Base-by-base conservation (phyloP, 306 rosid genomes). In the Acacia confusa region DNA sequence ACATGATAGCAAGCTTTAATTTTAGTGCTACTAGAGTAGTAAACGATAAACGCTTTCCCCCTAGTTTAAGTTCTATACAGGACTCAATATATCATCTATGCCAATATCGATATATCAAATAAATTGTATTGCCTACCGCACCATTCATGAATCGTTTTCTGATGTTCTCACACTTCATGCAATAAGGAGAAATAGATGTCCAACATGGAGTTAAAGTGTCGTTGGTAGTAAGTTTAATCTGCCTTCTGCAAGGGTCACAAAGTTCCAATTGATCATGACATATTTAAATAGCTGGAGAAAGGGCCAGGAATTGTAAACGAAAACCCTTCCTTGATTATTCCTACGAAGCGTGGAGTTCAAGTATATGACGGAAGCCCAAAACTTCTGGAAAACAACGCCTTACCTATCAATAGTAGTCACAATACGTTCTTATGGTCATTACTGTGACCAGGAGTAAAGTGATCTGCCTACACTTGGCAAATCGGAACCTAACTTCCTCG, bases 261-360 rank as follows among this genome's bases (percentile, higher is more conserved):
- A 69, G 13, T 11, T 40, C 72, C 53, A 66, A 63, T 22, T 65
- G 43, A 53, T n/a, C 16, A 70, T n/a, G 68, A 60, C 75, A 72
- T 13, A n/a, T 68, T 52, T 17, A 44, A 4, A 64, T 38, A 41
- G 45, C 75, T 22, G 68, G 20, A 67, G 25, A 73, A 47, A 43
- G 78, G 24, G 44, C 73, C 15, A 53, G 22, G 70, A 71, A 77
- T 53, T 76, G 76, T 45, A 45, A 36, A 11, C n/a, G 58, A 28
- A 43, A 63, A 77, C 24, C 16, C 24, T 47, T 30, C 15, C 9
- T 41, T 27, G 34, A 63, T 43, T 40, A 76, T 20, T 14, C 36
- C 70, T 55, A 40, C 36, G 27, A 72, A 74, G 45, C 41, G 77
- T 27, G 19, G 32, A 30, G 13, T 43, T 72, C 78, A n/a, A 24